Evolutionary conservation across 179 eudicot species (phyloP), one percentile per base, ranked within the genome.

Genomic region (Silene vulgaris): DNA sequence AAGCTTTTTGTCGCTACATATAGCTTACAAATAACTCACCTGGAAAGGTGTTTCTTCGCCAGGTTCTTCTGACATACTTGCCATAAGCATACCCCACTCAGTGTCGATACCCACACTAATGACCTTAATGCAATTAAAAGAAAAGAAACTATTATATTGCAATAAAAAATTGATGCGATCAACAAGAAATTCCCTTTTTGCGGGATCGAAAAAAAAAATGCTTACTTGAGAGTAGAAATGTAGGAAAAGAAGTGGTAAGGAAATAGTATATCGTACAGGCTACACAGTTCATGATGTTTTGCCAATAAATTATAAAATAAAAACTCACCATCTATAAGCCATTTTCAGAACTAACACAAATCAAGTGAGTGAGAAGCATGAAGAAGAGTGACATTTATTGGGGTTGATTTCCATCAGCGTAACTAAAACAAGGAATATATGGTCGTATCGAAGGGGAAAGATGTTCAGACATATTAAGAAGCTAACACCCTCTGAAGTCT

Each of bases 41-140:
- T 93, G 98, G 76, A 91, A 85, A n/a, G 98, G 98, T 65, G 98
- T 93, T 88, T 93, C 98, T 84, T 91, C 98, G 76, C 98, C 96
- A 69, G 87, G 89, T 70, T 93, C 98, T 85, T 93, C 98, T 64
- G 98, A 87, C 60, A 93, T 90, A 85, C 96, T 93, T 9, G 98
- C 97, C 98, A 91, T 93, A 37, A 91, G 96, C 85, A 93, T 82
- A 71, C 98, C 98, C 98, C 98, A 93, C 74, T 93, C 97, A 45
- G 98, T 93, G 77, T 89, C 86, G 56, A 91, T 83, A 61, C 98
- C 98, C 78, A 93, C 98, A 78, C 87, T 80, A 57, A 90, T 89
- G 20, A 90, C 98, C 98, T 93, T 81, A 61, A 80, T 72, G 26
- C 32, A 78, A 67, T 50, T n/a, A 28, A 73, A 20, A 14, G 66